Evolutionary conservation across 148 eudicot species (phyloP).

Genomic region (Salicornia ramosissima): DNA sequence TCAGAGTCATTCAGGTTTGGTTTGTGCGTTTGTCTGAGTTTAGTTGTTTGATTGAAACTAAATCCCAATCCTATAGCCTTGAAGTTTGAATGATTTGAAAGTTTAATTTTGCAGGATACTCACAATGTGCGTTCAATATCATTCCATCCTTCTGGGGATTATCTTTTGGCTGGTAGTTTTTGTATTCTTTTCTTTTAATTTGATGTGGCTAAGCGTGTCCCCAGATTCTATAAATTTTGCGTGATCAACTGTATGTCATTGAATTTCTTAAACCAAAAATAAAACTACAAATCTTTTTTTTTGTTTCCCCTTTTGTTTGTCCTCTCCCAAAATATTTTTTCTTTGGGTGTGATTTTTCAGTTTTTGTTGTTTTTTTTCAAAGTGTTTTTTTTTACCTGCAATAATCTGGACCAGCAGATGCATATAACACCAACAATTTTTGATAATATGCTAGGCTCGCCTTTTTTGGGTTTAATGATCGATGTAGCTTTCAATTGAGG

Average conservation of each 20-base stretch:
- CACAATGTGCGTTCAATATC: constrained; percentile 86
- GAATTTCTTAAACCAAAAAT: too few relatives aligned
- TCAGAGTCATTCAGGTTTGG: constrained; percentile 75
- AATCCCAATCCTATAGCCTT: not conserved
- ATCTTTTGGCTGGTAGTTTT: constrained; percentile 69
- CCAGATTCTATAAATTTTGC: not conserved
- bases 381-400: not conserved
- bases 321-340: too few relatives aligned
- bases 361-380: too few relatives aligned
- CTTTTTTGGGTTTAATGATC: not conserved
- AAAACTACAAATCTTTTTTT: too few relatives aligned
- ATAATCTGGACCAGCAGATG: not conserved
- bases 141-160: constrained; percentile 88
- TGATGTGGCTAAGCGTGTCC: not conserved
- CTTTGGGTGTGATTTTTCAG: too few relatives aligned
- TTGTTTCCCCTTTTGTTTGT: too few relatives aligned
- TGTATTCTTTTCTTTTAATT: not conserved
- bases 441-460: not conserved
- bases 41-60: not conserved
- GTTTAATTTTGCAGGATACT: constrained; percentile 55
- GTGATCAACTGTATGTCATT: not conserved
- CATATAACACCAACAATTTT: not conserved
- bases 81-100: not conserved
- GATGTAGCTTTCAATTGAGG: not conserved
- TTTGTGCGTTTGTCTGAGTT: not conserved